Percentiles rank a stretch among this genome's conserved stretches.
Evolutionary conservation across 2,329 filamentous ascomycete genomes (phyloP).

Genomic region (Dactylellina drechsleri): DNA sequence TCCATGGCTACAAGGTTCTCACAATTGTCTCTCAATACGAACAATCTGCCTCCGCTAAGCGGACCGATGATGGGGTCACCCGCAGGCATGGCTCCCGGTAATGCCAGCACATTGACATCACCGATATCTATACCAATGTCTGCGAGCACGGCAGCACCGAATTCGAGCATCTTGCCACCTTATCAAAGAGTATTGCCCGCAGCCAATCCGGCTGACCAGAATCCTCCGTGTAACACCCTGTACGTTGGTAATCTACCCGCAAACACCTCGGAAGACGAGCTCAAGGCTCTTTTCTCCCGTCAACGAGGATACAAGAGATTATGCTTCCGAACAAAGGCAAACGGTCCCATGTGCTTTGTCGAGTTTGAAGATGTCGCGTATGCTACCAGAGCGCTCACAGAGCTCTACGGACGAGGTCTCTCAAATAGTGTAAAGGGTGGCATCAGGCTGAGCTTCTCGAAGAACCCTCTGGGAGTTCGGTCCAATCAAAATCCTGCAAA

Average conservation of each 20-base stretch:
- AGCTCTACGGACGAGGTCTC: constrained; percentile 85
- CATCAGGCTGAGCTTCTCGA: constrained; percentile 94
- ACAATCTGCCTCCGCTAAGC: constrained; percentile 43
- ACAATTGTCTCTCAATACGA: constrained; percentile 51
- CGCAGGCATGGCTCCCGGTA: constrained; percentile 44
- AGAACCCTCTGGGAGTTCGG: constrained; percentile 93
- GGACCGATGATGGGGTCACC: constrained; percentile 49
- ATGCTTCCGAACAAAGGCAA: constrained; percentile 92
- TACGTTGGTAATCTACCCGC: constrained; percentile 97
- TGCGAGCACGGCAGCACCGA: constrained; percentile 27
- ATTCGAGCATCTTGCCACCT: constrained; percentile 37
- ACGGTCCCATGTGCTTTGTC: constrained; percentile 98
- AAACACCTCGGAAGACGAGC: constrained; percentile 91
- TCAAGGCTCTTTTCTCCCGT: constrained; percentile 92
- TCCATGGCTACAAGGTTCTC: constrained; percentile 50
- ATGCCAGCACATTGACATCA: constrained; percentile 44
- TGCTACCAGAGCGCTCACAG: constrained; percentile 88
- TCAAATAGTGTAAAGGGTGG: constrained; percentile 95
- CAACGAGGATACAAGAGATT: constrained; percentile 94
- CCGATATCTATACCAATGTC: constrained; percentile 54
- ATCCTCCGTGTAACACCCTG: constrained; percentile 95
- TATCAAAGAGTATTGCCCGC: constrained; percentile 70
- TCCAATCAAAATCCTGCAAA: constrained; percentile 67
- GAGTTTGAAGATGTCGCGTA: constrained; percentile 95
- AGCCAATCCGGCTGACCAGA: constrained; percentile 93